Base-by-base conservation (phyloP, 2,329 filamentous ascomycete genomes). In the Fusarium sp. region DNA sequence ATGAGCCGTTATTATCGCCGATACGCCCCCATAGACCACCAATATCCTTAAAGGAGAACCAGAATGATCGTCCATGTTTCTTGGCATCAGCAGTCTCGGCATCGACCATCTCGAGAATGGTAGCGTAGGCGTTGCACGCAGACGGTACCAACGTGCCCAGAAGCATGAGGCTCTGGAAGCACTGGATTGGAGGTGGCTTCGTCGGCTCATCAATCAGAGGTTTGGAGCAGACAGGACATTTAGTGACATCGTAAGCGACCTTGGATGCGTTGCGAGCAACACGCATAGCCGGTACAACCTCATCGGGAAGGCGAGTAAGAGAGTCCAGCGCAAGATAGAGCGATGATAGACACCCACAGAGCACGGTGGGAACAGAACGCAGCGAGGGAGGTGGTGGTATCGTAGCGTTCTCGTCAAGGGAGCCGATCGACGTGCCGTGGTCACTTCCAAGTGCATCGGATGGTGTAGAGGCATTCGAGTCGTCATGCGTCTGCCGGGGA, bases 141-240 rank as follows among this genome's bases (percentile, higher is more conserved):
- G 88, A 87, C 2, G 89, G 89, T 4, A 92, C 82, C 33, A 92
- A 84, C 2, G 89, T 86, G 8, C 86, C 88, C 5, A 92, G 82
- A 62, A 90, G 84, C 89, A 91, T 91, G 59, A 87, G 83, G 76
- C 86, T 90, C 78, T 91, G 90, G 70, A 90, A 88, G 33, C 84
- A 75, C 61, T 88, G 86, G 60, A 90, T 85, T 25, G 85, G 83
- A 2, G 84, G 82, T 1, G 81, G 79, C 33, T 80, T 72, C 30
- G 74, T 72, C 1, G 80, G 73, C 7, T 86, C 82, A 9, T 82
- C 76, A 17, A 84, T 54, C 35, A 83, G 65, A 37, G 82, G 79
- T 27, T 83, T 80, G 60, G 85, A 86, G 81, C 90, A 92, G 17
- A 80, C 72, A 1, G 82, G 77, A 76, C 90, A 92, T 71, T 85